These are phyloP conservation scores for Metarhizium album DNA, from an alignment of 2,329 filamentous ascomycete species.

Conservation along the genomic window DNA sequence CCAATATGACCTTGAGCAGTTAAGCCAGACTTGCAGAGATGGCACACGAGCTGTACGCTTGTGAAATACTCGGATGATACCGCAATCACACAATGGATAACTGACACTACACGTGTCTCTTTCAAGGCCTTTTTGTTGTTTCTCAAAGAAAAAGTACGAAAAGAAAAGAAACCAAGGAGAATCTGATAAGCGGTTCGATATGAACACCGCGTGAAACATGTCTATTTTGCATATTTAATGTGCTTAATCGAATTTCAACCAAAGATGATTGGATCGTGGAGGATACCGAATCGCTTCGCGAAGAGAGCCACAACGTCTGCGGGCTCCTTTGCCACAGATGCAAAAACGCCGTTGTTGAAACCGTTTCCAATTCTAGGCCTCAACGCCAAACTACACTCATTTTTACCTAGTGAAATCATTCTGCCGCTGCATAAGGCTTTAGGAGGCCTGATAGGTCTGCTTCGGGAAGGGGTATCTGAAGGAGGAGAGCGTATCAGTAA, in stretches of 20 bases:
- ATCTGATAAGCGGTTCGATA: background rate
- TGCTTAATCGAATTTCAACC: slow-evolving; percentile 1
- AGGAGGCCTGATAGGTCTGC: slow-evolving; percentile 54
- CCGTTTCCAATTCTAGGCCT: slow-evolving; percentile 28
- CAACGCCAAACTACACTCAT: slow-evolving; percentile 30
- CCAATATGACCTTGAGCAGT: background rate
- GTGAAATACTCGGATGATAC: background rate
- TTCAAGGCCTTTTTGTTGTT: background rate
- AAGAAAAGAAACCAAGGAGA: background rate
- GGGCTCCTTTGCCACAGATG: slow-evolving; percentile 20
- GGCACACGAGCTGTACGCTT: background rate
- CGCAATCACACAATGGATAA: background rate
- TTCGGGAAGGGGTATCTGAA: slow-evolving; percentile 71
- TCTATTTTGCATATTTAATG: slow-evolving; percentile 1
- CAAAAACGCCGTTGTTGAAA: slow-evolving; percentile 45
- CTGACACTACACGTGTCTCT: background rate
- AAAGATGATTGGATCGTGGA: slow-evolving; percentile 25
- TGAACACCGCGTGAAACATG: background rate
- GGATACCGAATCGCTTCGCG: slow-evolving; percentile 28
- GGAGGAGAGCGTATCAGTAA: slow-evolving; percentile 5
- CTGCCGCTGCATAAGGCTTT: slow-evolving; percentile 13
- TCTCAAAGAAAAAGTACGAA: background rate
- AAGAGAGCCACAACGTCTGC: slow-evolving; percentile 17
- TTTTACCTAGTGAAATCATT: slow-evolving; percentile 5
- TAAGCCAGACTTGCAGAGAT: background rate